Percentiles rank a stretch among this genome's conserved stretches.
phyloP scores from a whole-genome alignment of 1,284 basidiomycete species.

The Pseudozyma thailandica region DNA sequence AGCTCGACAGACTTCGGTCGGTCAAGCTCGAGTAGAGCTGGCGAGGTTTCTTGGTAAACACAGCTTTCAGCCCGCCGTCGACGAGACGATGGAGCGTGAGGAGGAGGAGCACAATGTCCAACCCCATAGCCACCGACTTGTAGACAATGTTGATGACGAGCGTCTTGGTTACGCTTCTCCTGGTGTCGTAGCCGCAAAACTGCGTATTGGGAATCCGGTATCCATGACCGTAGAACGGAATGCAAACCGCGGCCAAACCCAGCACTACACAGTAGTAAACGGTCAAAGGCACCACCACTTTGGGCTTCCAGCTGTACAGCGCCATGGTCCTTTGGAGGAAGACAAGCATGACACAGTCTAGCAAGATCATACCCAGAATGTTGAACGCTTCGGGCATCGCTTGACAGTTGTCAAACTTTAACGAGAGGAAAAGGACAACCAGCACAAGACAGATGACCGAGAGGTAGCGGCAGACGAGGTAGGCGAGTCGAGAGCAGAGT shows the following conservation, averaged over 20 bases:
- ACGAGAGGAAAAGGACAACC: conserved; percentile 20
- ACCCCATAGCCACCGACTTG: conserved; percentile 27
- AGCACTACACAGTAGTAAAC: conserved; percentile 21
- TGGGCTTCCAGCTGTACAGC: conserved; percentile 32
- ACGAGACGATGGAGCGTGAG: conserved; percentile 45
- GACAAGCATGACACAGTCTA: conserved; percentile 30
- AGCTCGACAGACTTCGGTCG: conserved; percentile 23
- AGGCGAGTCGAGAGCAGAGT: conserved; percentile 30
- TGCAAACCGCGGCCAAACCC: conserved; percentile 10
- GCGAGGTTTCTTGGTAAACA: conserved; percentile 19
- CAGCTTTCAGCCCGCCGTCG: conserved; percentile 32
- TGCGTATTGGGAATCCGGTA: conserved; percentile 23
- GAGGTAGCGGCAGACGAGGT: conserved; percentile 31
- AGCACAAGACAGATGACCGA: conserved; percentile 15
- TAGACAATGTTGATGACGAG: conserved; percentile 22
- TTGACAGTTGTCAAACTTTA: conserved; percentile 25
- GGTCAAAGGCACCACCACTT: conserved; percentile 26
- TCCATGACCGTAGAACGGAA: conserved; percentile 38
- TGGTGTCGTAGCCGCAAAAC: conserved; percentile 40
- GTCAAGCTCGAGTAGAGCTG: conserved; percentile 14
- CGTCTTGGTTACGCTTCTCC: conserved; percentile 12
- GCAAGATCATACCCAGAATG: conserved; percentile 22
- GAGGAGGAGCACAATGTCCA: conserved; percentile 34
- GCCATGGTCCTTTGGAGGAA: conserved; percentile 47
- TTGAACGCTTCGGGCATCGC: conserved; percentile 29